Evolutionary conservation across 768 basidiomycete genomes (phyloP).

Genomic region (Mycena indigotica): DNA sequence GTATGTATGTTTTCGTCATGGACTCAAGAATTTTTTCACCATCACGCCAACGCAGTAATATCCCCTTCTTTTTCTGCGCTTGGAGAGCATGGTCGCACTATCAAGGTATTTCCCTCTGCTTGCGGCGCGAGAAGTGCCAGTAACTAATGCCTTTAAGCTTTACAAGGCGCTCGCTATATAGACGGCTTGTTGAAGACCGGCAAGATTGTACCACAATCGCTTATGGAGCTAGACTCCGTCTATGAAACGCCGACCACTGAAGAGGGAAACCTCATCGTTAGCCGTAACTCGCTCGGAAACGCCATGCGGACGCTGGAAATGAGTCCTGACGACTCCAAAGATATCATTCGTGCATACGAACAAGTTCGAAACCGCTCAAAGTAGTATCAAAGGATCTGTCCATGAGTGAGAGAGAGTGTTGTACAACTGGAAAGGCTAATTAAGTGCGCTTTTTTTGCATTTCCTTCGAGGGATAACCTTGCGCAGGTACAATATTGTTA

Average conservation of each 20-base stretch:
- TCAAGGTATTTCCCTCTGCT: slow-evolving; percentile 48
- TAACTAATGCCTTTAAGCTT: slow-evolving; percentile 61
- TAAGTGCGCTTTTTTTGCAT: neutral
- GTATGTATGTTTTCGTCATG: neutral
- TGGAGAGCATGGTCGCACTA: slow-evolving; percentile 90
- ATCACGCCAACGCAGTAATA: slow-evolving; percentile 39
- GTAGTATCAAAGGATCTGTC: slow-evolving; percentile 2
- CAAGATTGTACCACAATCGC: slow-evolving; percentile 58
- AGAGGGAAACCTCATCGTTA: slow-evolving; percentile 24
- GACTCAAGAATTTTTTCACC: neutral
- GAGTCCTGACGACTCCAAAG: slow-evolving; percentile 18
- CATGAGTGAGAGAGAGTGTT: no score
- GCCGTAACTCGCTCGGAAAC: slow-evolving; percentile 11
- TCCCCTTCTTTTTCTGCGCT: slow-evolving; percentile 83
- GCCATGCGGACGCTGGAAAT: slow-evolving; percentile 20
- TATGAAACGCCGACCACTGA: slow-evolving; percentile 36
- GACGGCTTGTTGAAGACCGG: slow-evolving; percentile 57
- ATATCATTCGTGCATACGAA: slow-evolving; percentile 21
- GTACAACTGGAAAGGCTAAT: no score
- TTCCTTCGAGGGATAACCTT: neutral
- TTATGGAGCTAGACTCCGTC: slow-evolving; percentile 55
- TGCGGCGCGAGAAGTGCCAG: neutral
- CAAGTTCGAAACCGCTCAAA: slow-evolving; percentile 15
- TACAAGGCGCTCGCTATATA: slow-evolving; percentile 56
- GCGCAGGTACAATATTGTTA: slow-evolving; percentile 2